Evolutionary conservation across 768 basidiomycete genomes (phyloP).

Genomic region (Russula compacta): DNA sequence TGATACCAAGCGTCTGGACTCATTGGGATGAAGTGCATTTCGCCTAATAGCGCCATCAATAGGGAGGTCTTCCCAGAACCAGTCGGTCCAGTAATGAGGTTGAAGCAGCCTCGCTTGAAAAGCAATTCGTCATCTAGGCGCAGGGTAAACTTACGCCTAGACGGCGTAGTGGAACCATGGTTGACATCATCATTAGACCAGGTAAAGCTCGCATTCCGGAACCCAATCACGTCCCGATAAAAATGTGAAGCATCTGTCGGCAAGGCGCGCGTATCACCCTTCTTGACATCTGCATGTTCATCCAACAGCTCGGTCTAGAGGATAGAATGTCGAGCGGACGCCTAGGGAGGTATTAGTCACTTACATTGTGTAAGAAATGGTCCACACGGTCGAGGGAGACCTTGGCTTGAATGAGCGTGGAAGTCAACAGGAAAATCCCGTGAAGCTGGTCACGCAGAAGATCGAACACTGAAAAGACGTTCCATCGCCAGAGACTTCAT

Average conservation of each 20-base stretch:
- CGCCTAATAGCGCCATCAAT: conserved; percentile 56
- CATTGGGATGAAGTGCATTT: conserved; percentile 55
- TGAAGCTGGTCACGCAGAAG: conserved; percentile 30
- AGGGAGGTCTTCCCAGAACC: conserved; percentile 54
- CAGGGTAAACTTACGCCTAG: conserved; percentile 40
- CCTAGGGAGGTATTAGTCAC: not conserved
- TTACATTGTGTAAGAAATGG: conserved; percentile 30
- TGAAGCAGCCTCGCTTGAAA: conserved; percentile 46
- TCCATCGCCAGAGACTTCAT: not conserved
- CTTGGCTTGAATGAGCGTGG: conserved; percentile 25
- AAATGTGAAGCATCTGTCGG: conserved; percentile 16
- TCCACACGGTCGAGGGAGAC: conserved; percentile 34
- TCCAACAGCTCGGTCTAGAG: conserved; percentile 32
- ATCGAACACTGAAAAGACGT: conserved; percentile 33
- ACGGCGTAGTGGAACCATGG: conserved; percentile 33
- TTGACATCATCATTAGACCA: conserved; percentile 41
- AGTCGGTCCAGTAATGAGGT: conserved; percentile 53
- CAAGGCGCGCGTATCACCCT: conserved; percentile 10
- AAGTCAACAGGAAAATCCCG: conserved; percentile 22
- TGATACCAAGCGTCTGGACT: conserved; percentile 53
- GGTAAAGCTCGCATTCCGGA: conserved; percentile 43
- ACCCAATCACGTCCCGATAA: conserved; percentile 33
- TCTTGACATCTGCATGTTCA: conserved; percentile 19
- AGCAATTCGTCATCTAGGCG: conserved; percentile 42
- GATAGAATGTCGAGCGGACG: not conserved